Evolutionary conservation across 192 early-diverging fungal species (phyloP).

Genomic region (Tieghemiomyces parasiticus): DNA sequence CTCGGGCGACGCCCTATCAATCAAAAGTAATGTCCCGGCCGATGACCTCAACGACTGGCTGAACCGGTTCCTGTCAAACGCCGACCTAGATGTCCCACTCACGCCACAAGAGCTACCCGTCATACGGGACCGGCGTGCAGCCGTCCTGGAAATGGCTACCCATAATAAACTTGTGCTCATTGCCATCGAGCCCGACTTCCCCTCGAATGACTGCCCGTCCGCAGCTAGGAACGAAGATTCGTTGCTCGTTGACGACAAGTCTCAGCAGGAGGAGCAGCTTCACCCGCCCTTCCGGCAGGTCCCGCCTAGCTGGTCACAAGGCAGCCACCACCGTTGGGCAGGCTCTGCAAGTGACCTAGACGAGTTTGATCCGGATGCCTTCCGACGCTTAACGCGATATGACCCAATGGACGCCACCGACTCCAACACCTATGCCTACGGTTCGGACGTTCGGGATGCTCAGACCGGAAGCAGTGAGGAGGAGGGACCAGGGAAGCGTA

Average conservation of each 20-base stretch:
- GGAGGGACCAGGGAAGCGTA: neutral
- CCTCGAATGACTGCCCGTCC: neutral
- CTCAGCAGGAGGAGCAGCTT: neutral
- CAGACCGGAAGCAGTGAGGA: too few relatives aligned
- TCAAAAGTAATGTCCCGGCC: neutral
- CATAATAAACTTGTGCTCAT: neutral
- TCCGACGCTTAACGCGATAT: too few relatives aligned
- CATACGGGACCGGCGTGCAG: neutral
- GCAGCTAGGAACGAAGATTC: neutral
- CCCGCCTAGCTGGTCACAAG: too few relatives aligned
- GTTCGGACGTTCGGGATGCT: too few relatives aligned
- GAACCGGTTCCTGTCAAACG: neutral
- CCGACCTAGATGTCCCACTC: neutral
- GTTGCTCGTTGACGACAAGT: neutral
- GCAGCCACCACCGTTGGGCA: too few relatives aligned
- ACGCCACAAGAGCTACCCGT: neutral
- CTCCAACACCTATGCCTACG: too few relatives aligned
- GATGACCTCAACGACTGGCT: neutral
- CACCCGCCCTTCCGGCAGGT: too few relatives aligned
- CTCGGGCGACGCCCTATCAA: neutral
- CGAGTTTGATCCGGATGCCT: too few relatives aligned
- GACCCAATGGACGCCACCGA: too few relatives aligned
- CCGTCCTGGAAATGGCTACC: neutral
- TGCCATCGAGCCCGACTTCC: neutral
- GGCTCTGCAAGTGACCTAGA: too few relatives aligned